Base-by-base conservation (phyloP, 495 filamentous ascomycete species). In the Podospora pseudocomata region DNA sequence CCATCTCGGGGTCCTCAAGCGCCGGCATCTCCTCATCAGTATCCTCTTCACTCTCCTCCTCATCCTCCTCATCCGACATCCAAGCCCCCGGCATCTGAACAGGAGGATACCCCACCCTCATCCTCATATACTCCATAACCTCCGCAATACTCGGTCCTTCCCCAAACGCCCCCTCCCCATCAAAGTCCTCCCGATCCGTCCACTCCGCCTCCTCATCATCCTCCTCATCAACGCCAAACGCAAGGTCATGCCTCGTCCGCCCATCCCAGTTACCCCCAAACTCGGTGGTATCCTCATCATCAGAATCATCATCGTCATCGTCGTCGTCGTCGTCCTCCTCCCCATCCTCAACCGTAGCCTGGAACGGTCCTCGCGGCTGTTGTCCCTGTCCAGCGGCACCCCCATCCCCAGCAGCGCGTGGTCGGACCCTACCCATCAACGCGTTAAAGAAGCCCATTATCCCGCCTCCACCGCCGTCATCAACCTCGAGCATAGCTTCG, bases 171-270 rank as follows among this genome's bases (percentile, higher is more conserved):
- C 55, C 55, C 55, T 26, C n/a, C n/a, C 23, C 55, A 7, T 26
- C 55, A 58, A 58, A 58, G 3, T 26, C 55, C 55, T 19, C 55
- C n/a, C 11, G n/a, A 7, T 58, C 55, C 55, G 55, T 58, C n/a
- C n/a, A 58, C n/a, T 60, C 49, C 54, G 63, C 27, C 4, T 59
- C 54, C 39, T 57, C 57, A 7, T 71, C 68, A 64, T 78, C 70
- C 30, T 79, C 78, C 57, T 75, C 78, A 55, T 73, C 63, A 19
- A 56, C 61, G 27, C 67, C 39, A 68, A 9, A 3, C 53, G 13
- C 27, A 23, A 58, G 60, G 28, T 49, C 39, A 49, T 49, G 39
- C 39, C 39, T 16, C 39, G 39, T 2, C 39, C 39, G 39, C 39
- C 39, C 39, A 49, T 49, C 39, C 39, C 39, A 49, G 39, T 49